Evolutionary conservation across 2,329 filamentous ascomycete genomes (phyloP).

Genomic region (Camillea tinctor): DNA sequence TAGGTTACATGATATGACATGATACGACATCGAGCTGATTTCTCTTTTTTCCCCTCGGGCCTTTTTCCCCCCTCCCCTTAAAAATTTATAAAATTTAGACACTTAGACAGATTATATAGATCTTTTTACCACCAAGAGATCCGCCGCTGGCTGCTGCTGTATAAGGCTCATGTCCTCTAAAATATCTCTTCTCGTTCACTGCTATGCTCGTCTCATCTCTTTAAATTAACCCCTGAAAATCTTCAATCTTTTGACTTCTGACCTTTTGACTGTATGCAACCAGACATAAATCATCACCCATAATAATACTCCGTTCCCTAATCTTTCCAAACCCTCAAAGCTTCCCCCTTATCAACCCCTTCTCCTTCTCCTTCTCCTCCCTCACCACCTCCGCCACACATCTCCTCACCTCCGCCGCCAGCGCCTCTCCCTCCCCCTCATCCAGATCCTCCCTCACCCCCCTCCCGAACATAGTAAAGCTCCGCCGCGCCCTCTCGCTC

Average conservation of each 20-base stretch:
- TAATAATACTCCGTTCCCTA: too few species aligned
- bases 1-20: neutral
- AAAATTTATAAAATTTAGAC: neutral
- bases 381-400: slow-evolving; percentile 48
- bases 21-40: neutral
- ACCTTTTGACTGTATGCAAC: too few species aligned
- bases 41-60: neutral
- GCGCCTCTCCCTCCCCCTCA: slow-evolving; percentile 64
- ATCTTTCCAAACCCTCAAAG: neutral
- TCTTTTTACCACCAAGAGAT: slow-evolving; percentile 10
- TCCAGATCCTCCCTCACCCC: slow-evolving; percentile 72
- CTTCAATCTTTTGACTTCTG: too few species aligned
- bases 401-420: slow-evolving; percentile 56
- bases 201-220: neutral
- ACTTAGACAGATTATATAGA: slow-evolving; percentile 1
- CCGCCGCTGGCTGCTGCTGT: neutral
- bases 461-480: slow-evolving; percentile 81
- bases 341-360: neutral
- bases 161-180: neutral
- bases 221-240: too few species aligned
- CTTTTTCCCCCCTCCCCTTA: neutral
- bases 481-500: slow-evolving; percentile 50
- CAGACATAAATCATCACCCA: too few species aligned
- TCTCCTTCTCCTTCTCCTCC: slow-evolving; percentile 44
- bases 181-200: neutral